These are phyloP conservation scores for Rehmannia glutinosa DNA, from an alignment of 257 asterid species.

Conservation along the genomic window DNA sequence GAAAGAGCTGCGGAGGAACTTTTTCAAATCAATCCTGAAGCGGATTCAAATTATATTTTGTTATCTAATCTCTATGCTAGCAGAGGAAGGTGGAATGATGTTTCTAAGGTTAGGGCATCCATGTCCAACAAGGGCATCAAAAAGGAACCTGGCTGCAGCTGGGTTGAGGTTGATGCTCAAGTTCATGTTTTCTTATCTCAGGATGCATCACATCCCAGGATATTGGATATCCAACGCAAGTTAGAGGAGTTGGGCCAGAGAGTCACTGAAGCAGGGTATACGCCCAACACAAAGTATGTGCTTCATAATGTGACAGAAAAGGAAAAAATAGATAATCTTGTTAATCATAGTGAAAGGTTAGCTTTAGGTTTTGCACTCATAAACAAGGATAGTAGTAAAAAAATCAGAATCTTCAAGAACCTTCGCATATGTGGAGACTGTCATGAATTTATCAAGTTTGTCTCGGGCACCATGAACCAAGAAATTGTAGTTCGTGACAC, in stretches of 20 bases:
- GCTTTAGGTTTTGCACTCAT: conserved; percentile 75
- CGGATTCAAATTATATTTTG: conserved; percentile 58
- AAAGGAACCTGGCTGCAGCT: conserved; percentile 90
- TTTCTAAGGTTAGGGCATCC: conserved; percentile 47
- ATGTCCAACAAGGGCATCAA: conserved; percentile 63
- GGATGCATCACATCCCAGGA: conserved; percentile 62
- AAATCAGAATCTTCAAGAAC: conserved; percentile 73
- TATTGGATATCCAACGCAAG: conserved; percentile 47
- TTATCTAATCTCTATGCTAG: conserved; percentile 73
- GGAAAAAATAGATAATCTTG: conserved; percentile 51
- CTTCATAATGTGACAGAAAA: conserved; percentile 57
- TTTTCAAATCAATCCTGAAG: conserved; percentile 48
- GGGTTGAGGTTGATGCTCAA: conserved; percentile 66
- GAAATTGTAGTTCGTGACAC: conserved; percentile 70
- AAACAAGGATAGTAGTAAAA: conserved; percentile 29
- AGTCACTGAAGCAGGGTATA: conserved; percentile 51
- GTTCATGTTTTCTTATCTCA: conserved; percentile 74
- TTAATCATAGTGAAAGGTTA: conserved; percentile 82
- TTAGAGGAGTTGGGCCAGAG: conserved; percentile 47
- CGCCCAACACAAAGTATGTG: conserved; percentile 41
- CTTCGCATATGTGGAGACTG: conserved; percentile 87
- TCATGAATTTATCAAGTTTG: conserved; percentile 79
- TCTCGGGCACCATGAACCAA: conserved; percentile 38
- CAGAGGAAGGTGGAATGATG: conserved; percentile 73
- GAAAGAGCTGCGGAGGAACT: conserved; percentile 70